Conservation (phyloP, 1,284 basidiomycete species). For the Afroboletus lepidellus region DNA sequence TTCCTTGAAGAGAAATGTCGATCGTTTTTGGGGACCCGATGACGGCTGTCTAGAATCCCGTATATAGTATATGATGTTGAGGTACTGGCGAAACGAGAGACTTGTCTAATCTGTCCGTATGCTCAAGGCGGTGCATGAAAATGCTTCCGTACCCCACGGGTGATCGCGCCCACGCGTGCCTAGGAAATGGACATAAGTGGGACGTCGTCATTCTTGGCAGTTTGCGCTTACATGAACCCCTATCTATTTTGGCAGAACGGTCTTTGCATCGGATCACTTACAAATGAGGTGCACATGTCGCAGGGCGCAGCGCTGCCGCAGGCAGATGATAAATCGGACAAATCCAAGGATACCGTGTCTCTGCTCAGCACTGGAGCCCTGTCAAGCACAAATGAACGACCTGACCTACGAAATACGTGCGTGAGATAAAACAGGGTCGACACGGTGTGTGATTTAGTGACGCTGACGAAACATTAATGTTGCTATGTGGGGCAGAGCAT, state of each 20-base stretch:
- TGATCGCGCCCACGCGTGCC: background rate
- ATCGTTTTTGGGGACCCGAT: conserved; percentile 14
- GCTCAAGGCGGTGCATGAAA: background rate
- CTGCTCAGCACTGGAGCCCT: background rate
- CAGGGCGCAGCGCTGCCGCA: background rate
- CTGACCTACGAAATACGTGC: background rate
- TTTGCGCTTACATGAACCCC: background rate
- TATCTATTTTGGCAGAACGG: conserved; percentile 1
- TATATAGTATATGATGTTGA: background rate
- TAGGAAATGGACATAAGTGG: conserved; percentile 8
- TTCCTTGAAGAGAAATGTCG: conserved; percentile 1
- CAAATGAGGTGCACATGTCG: background rate
- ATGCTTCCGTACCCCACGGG: background rate
- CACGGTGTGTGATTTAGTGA: no score
- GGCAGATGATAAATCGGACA: background rate
- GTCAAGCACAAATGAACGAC: background rate
- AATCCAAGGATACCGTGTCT: background rate
- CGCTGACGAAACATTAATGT: no score
- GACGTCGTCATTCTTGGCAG: background rate
- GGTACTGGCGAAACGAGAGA: background rate
- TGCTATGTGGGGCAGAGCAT: no score
- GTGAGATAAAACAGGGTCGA: no score
- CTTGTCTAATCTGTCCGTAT: background rate
- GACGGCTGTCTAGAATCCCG: background rate
- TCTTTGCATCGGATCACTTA: conserved; percentile 1